These are phyloP conservation scores for Aureobasidium namibiae DNA, from an alignment of 2,329 filamentous ascomycete genomes.

Conservation along the genomic window DNA sequence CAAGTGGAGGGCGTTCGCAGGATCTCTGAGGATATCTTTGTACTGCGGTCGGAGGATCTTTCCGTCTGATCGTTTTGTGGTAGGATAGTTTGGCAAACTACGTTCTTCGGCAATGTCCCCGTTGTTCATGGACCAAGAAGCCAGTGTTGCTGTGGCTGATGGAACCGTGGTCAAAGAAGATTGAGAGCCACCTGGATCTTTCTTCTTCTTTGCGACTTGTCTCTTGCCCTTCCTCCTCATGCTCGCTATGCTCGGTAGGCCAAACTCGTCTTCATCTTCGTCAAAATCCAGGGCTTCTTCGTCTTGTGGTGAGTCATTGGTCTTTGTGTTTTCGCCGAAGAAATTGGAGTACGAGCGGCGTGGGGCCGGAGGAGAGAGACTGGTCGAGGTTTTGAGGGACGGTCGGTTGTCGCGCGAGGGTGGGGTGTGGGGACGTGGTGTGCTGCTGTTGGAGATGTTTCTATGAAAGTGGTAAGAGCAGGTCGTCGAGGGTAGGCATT, in stretches of 20 bases:
- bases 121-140: constrained; percentile 62
- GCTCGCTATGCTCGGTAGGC: constrained; percentile 81
- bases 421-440: constrained; percentile 65
- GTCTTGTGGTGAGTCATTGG: constrained; percentile 59
- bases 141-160: constrained; percentile 13
- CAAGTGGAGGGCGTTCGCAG: constrained; percentile 88
- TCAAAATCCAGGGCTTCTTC: constrained; percentile 69
- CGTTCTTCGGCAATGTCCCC: constrained; percentile 91
- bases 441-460: constrained; percentile 27
- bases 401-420: constrained; percentile 52
- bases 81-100: constrained; percentile 72
- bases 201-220: constrained; percentile 35
- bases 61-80: constrained; percentile 79
- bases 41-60: constrained; percentile 97
- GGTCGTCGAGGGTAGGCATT: not conserved
- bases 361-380: constrained; percentile 46
- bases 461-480: not conserved
- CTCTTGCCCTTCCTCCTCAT: constrained; percentile 66
- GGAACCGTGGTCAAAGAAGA: constrained; percentile 12
- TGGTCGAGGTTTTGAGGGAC: constrained; percentile 46
- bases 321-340: constrained; percentile 70
- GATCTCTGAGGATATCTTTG: constrained; percentile 80
- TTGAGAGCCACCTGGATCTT: constrained; percentile 32
- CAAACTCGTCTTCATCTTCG: constrained; percentile 90
- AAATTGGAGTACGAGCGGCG: constrained; percentile 73